Conservation (phyloP, 2,329 filamentous ascomycete species). For the Penicillium sp. region DNA sequence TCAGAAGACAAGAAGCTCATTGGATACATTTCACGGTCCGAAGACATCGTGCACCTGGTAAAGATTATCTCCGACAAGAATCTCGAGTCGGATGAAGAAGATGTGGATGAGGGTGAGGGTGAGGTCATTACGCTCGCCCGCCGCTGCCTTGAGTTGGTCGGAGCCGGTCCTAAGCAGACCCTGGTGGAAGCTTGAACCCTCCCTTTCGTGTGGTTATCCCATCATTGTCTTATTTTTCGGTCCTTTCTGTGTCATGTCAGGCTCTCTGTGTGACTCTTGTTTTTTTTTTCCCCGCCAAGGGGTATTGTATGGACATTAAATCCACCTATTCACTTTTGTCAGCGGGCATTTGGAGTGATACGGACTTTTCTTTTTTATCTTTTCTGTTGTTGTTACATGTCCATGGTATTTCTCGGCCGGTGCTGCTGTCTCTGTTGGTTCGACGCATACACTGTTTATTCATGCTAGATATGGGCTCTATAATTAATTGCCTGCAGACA, state of each 20-base stretch:
- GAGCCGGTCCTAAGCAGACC: conserved; percentile 63
- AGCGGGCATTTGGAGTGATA: conserved; percentile 31
- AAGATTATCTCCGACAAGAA: conserved; percentile 82
- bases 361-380: conserved; percentile 11
- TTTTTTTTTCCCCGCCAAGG: conserved; percentile 17
- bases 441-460: conserved; percentile 25
- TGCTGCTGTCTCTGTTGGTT: conserved; percentile 17
- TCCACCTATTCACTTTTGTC: conserved; percentile 22
- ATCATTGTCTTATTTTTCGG: conserved; percentile 10
- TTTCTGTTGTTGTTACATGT: conserved; percentile 14
- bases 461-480: conserved; percentile 23
- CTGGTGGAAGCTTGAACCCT: conserved; percentile 64
- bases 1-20: conserved; percentile 88
- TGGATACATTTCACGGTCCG: conserved; percentile 75
- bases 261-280: conserved; percentile 4
- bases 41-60: conserved; percentile 86
- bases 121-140: conserved; percentile 88
- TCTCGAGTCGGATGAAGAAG: conserved; percentile 76
- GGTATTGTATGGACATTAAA: conserved; percentile 30
- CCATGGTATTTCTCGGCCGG: conserved; percentile 14
- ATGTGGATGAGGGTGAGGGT: conserved; percentile 79
- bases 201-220: not conserved
- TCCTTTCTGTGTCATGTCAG: conserved; percentile 10
- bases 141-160: conserved; percentile 76
- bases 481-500: conserved; percentile 14